phyloP scores from a whole-genome alignment of 1,139 yeast species.

The Cylindricascospora bacillispora region DNA sequence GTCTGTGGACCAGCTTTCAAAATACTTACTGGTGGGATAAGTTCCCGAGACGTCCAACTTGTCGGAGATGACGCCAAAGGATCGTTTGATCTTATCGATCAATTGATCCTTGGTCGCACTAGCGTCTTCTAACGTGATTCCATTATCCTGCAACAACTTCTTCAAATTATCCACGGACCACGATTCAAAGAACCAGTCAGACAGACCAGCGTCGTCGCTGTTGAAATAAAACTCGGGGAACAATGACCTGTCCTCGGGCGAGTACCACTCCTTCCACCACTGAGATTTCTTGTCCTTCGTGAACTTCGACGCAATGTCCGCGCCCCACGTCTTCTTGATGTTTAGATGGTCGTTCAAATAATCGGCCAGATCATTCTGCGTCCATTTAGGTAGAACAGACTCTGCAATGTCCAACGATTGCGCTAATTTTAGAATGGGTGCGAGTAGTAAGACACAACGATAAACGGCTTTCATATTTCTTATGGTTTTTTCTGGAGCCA shows the following conservation, averaged over 20 bases:
- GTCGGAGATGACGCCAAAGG: conserved; percentile 30
- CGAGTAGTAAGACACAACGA: conserved; percentile 1
- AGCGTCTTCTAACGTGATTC: conserved; percentile 24
- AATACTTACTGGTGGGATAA: conserved; percentile 42
- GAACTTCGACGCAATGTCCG: conserved; percentile 24
- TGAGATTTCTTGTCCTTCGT: conserved; percentile 22
- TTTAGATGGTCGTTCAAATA: conserved; percentile 30
- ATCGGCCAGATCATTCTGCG: conserved; percentile 23
- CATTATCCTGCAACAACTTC: conserved; percentile 28
- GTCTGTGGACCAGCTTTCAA: conserved; percentile 36
- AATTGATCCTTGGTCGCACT: conserved; percentile 29
- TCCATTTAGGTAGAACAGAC: conserved; percentile 24
- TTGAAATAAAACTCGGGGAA: conserved; percentile 5
- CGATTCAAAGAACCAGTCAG: conserved; percentile 36
- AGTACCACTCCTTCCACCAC: conserved; percentile 21
- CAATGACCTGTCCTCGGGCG: conserved; percentile 3
- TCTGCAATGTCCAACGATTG: conserved; percentile 5
- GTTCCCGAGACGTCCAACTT: conserved; percentile 30
- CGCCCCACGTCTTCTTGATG: conserved; percentile 12
- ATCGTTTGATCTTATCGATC: conserved; percentile 28
- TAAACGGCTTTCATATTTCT: conserved; percentile 2
- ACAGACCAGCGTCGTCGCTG: conserved; percentile 7
- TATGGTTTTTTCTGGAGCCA: no score
- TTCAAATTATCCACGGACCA: conserved; percentile 34
- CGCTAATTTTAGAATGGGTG: no score